Base-by-base conservation (phyloP, 306 rosid species). In the Rosa rugosa region DNA sequence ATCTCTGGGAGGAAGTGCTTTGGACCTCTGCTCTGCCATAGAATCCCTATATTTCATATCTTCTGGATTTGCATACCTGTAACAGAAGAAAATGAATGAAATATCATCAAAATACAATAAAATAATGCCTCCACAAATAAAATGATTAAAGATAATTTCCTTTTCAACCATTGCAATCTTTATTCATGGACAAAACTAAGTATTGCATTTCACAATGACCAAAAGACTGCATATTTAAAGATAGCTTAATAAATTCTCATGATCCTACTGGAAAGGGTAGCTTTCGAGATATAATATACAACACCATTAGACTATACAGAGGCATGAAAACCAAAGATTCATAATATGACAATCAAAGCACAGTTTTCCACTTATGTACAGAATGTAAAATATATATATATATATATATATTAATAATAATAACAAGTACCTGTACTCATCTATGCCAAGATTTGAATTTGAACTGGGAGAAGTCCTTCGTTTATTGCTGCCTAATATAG, bases 381-480 rank as follows among this genome's bases (percentile, higher is more conserved):
- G 34, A 65, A 64, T 68, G 38, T 18, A n/a, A n/a, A n/a, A n/a
- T n/a, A n/a, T n/a, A n/a, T n/a, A n/a, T n/a, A n/a, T n/a, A n/a
- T n/a, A 44, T 12, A 40, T 36, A 16, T 18, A 40, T 34, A 16
- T 63, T 23, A 20, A 12, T 20, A 20, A 67, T 40, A 31, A 53
- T 18, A 13, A 51, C 27, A 54, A 72, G 36, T 80, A 95, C 98
- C 98, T 95, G 84, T 83, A 85, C 69, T 91, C 98, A 80, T 95
- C 96, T 69, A 85, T 76, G 81, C 91, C 89, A 73, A 57, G 75
- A 64, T 86, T 86, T 65, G 94, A 83, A 83, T 77, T 84, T 45
- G 89, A 86, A 65, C 89, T 85, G 59, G 96, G 98, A 20, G 99
- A 94, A 65, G 84, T 86, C 85, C 89, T 90, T 80, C 84, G 82